Evolutionary conservation across 345 rosid species (phyloP).

Genomic region (Bretschneidera sinensis): DNA sequence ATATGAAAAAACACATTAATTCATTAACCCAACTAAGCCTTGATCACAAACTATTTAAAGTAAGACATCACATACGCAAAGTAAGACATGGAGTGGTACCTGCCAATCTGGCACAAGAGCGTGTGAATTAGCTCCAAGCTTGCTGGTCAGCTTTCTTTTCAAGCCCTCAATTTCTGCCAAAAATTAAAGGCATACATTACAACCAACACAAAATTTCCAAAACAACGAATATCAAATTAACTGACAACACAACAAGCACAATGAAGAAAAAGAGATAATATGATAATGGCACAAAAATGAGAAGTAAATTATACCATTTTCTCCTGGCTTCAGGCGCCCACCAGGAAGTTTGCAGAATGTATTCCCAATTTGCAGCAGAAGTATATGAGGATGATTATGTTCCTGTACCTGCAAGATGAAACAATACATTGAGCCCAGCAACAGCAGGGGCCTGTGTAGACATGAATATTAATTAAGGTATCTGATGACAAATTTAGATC

Average conservation of each 20-base stretch:
- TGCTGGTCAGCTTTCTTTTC: conserved; percentile 90
- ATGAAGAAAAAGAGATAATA: background rate
- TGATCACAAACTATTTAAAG: background rate
- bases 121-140: conserved; percentile 87
- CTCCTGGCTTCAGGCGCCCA: conserved; percentile 94
- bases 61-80: no score
- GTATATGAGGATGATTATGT: conserved; percentile 95
- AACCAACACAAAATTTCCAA: conserved; percentile 7
- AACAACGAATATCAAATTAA: background rate
- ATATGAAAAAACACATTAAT: no score
- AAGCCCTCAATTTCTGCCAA: conserved; percentile 83
- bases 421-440: background rate
- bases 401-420: conserved; percentile 78
- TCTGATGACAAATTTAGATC: background rate
- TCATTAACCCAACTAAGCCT: background rate
- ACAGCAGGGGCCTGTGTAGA: background rate
- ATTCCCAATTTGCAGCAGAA: conserved; percentile 92
- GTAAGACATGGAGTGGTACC: conserved; percentile 34
- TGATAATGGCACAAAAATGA: background rate
- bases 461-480: background rate
- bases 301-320: conserved; percentile 56
- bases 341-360: conserved; percentile 99
- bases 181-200: conserved; percentile 7
- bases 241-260: background rate
- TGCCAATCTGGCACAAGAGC: conserved; percentile 87